phyloP scores from a whole-genome alignment of 169 alveolate species.

The Plasmodium malariae region DNA sequence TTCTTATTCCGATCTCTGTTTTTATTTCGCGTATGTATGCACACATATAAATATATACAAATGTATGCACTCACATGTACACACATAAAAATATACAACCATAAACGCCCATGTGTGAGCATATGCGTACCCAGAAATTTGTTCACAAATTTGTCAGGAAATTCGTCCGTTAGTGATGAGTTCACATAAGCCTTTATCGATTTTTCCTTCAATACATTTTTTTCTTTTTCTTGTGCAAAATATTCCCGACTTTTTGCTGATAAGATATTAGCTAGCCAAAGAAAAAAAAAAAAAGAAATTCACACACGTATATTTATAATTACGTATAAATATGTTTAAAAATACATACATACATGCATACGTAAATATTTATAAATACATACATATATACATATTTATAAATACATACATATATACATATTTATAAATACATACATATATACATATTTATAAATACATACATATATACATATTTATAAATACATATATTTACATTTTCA shows the following conservation, averaged over 20 bases:
- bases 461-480: neutral
- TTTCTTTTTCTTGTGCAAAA: slow-evolving; percentile 19
- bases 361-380: neutral
- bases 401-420: neutral
- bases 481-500: neutral
- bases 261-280: slow-evolving; percentile 2
- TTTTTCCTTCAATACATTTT: slow-evolving; percentile 1
- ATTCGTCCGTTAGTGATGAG: slow-evolving; percentile 15
- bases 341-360: neutral
- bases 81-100: too few species aligned
- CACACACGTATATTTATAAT: neutral
- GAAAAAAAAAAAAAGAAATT: neutral
- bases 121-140: slow-evolving; percentile 19
- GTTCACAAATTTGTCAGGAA: slow-evolving; percentile 1
- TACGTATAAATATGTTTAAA: too few species aligned
- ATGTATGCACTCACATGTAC: too few species aligned
- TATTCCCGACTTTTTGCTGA: slow-evolving; percentile 3
- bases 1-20: too few species aligned
- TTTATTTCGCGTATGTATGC: too few species aligned
- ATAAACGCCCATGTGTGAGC: too few species aligned
- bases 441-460: neutral
- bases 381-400: too few species aligned
- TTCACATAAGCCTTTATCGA: slow-evolving; percentile 6
- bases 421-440: neutral
- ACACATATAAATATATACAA: too few species aligned